These are phyloP conservation scores for Pseudoturritis turrita DNA, from an alignment of 345 rosid species.

Conservation along the genomic window DNA sequence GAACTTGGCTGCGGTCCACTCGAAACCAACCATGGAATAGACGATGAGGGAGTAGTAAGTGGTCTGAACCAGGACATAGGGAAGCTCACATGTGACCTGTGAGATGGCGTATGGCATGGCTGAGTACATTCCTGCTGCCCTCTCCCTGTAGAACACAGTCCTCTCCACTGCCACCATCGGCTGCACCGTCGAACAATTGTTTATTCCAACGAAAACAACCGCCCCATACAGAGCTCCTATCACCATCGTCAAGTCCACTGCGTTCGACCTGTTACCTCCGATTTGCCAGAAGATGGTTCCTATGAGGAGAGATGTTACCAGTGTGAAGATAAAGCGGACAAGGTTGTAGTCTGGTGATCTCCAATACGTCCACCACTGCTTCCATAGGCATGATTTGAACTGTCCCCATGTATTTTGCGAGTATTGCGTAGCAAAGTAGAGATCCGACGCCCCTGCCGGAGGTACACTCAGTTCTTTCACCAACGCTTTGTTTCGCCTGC, in stretches of 20 bases:
- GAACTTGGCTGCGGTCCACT: conserved; percentile 65
- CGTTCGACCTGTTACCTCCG: conserved; percentile 40
- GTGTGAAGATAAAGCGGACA: conserved; percentile 47
- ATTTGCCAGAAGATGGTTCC: conserved; percentile 59
- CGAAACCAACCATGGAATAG: conserved; percentile 68
- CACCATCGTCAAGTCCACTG: conserved; percentile 46
- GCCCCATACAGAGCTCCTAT: conserved; percentile 62
- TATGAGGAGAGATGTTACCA: conserved; percentile 41
- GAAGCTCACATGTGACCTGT: conserved; percentile 66
- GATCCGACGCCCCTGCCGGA: conserved; percentile 40
- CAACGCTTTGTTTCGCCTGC: conserved; percentile 52
- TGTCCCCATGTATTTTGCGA: conserved; percentile 54
- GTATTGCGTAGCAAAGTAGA: conserved; percentile 44
- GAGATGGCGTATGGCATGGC: conserved; percentile 27
- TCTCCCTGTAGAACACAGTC: conserved; percentile 66
- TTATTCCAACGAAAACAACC: conserved; percentile 52
- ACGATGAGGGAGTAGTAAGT: conserved; percentile 57
- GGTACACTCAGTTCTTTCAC: conserved; percentile 51
- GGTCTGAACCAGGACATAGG: conserved; percentile 62
- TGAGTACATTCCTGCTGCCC: conserved; percentile 39
- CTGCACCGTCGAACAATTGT: conserved; percentile 61
- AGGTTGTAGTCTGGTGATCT: conserved; percentile 68
- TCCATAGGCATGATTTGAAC: conserved; percentile 63
- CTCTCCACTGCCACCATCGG: conserved; percentile 64
- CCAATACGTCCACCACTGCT: conserved; percentile 70